Conservation (phyloP, 2,329 filamentous ascomycete species). For the Aureobasidium sp. region DNA sequence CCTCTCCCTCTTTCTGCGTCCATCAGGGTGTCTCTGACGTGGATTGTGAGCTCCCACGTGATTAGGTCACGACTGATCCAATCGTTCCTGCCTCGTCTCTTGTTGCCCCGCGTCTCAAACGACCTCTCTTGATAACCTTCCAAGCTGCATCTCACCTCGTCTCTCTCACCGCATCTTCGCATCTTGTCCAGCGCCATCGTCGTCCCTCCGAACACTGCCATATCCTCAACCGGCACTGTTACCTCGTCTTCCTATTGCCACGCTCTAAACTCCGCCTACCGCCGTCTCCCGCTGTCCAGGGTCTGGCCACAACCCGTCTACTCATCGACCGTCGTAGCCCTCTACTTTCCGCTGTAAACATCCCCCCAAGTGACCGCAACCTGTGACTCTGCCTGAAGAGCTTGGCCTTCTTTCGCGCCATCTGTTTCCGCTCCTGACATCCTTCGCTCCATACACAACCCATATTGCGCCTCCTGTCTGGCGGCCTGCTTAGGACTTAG, state of each 20-base stretch:
- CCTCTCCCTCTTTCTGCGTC: neutral
- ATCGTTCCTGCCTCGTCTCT: neutral
- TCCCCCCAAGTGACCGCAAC: neutral
- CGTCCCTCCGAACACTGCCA: neutral
- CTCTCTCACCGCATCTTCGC: neutral
- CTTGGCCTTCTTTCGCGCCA: neutral
- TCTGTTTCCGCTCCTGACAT: neutral
- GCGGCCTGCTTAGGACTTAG: neutral
- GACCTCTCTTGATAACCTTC: neutral
- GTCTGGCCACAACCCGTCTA: neutral
- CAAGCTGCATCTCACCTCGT: neutral
- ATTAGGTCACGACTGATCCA: neutral
- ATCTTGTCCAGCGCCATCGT: neutral
- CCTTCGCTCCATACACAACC: neutral
- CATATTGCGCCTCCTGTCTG: neutral
- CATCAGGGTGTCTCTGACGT: neutral
- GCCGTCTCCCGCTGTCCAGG: neutral
- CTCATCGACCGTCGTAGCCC: neutral
- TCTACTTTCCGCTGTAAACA: neutral
- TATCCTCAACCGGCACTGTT: neutral
- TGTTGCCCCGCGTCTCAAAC: conserved; percentile 3
- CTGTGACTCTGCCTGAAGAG: neutral
- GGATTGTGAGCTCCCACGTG: neutral
- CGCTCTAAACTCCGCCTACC: conserved; percentile 5
- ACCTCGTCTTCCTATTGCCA: neutral